These are phyloP conservation scores for Phaseolus lunatus DNA, from an alignment of 306 rosid genomes.

Conservation along the genomic window DNA sequence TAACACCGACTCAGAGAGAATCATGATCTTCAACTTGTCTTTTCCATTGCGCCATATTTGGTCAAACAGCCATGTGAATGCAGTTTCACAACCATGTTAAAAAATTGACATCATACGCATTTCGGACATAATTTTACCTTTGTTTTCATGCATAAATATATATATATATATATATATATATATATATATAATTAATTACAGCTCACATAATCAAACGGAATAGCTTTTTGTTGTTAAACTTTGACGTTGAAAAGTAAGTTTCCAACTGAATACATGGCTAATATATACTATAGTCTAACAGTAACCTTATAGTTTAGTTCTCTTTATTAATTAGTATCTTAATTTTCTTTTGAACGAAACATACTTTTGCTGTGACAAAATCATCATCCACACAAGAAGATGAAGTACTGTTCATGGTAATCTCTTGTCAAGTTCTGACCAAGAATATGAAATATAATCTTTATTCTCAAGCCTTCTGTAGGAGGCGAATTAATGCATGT, in stretches of 20 bases:
- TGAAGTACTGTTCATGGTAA: background rate
- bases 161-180: no score
- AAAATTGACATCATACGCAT: background rate
- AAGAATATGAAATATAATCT: background rate
- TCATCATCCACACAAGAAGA: constrained; percentile 11
- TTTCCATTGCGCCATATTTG: background rate
- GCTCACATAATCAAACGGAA: background rate
- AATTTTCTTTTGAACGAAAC: background rate
- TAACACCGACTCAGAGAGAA: background rate
- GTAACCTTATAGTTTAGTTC: background rate
- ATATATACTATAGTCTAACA: background rate
- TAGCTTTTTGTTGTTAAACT: background rate
- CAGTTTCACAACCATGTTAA: background rate
- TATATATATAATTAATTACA: background rate
- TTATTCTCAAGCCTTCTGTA: background rate
- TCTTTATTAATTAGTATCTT: background rate
- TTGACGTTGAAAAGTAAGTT: background rate
- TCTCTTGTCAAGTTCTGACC: background rate
- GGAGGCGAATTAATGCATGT: constrained; percentile 35
- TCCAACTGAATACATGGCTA: background rate
- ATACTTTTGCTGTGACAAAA: constrained; percentile 5
- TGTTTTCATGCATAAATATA: background rate
- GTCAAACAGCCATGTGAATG: constrained; percentile 6
- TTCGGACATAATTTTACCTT: background rate
- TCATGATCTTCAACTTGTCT: constrained; percentile 41